Base-by-base conservation (phyloP, 106 monocot genomes). In the Chionographis japonica region DNA sequence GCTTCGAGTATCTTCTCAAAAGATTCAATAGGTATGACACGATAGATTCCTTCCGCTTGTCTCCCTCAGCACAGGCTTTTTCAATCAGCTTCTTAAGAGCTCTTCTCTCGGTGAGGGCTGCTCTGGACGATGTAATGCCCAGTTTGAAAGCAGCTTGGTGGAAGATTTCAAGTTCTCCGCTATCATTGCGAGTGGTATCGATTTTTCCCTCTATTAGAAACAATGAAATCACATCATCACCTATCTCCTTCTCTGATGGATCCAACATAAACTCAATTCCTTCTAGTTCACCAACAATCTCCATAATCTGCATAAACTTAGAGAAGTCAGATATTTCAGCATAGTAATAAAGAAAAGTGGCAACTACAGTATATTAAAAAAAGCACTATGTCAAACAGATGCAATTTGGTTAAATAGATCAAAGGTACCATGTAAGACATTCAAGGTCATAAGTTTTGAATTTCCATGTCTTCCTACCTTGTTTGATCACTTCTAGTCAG, bases 1-100 rank as follows among this genome's bases (percentile, higher is more conserved):
- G 49, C 55, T 83, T 92, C 0, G 97, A 98, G 61, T 93, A 93
- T 73, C 85, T 98, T 71, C 83, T 89, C 80, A 92, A 90, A 11
- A 93, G 80, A 72, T 85, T 74, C 46, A 90, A 46, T 13, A 98
- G 43, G 69, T 81, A 89, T 27, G 76, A 40, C 6, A 83, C 85
- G 55, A 87, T 81, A 5, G 84, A 84, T 79, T 98, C 97, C 62
- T 93, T 98, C 40, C 68, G 64, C 58, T 78, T 77, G 67, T 93
- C 87, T 72, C 90, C 85, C 66, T 93, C 85, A n/a, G 69, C 59
- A 27, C 65, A 58, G n/a, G 93, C 83, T 67, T 65, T 82, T 61
- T 93, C 87, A 37, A 87, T 71, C 62, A 98, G 76, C 69, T 81
- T 98, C 67, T 85, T 87, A 7, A 93, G 85, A 41, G 93, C 89